Percentiles rank a stretch among this genome's conserved stretches.
Conservation (phyloP, 345 rosid genomes). For the Capsella bursapastoris region DNA sequence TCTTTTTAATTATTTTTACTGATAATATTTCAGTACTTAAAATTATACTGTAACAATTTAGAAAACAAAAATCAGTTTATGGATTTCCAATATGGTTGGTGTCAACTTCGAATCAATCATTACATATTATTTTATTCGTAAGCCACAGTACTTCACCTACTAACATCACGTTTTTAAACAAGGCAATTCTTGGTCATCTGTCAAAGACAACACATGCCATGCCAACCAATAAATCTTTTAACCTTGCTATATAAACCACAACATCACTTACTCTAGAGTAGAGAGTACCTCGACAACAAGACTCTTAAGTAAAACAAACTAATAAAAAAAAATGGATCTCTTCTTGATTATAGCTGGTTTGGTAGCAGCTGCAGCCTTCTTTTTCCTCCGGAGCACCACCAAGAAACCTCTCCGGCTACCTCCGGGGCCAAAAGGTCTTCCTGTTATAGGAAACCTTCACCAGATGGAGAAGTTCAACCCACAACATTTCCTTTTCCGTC, state of each 20-base stretch:
- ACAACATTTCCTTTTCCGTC: constrained; percentile 43
- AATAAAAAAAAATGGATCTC: constrained; percentile 22
- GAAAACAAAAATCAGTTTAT: neutral
- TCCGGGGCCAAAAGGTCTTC: constrained; percentile 45
- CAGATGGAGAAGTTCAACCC: constrained; percentile 44
- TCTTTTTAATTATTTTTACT: neutral
- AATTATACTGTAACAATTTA: neutral
- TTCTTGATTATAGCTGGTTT: constrained; percentile 25
- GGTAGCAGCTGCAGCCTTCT: constrained; percentile 23
- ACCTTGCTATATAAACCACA: constrained; percentile 13
- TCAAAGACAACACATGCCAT: constrained; percentile 14
- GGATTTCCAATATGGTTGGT: too few relatives aligned
- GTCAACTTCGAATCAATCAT: neutral
- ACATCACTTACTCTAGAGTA: neutral
- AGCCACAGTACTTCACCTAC: constrained; percentile 36
- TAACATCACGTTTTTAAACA: constrained; percentile 45
- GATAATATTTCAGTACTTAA: neutral
- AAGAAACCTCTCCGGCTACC: constrained; percentile 36
- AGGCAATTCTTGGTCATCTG: constrained; percentile 19
- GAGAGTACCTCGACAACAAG: constrained; percentile 11
- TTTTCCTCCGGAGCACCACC: constrained; percentile 17
- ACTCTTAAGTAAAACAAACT: neutral
- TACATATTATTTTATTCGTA: neutral
- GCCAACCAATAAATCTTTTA: constrained; percentile 19
- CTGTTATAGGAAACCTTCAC: constrained; percentile 42